Base-by-base conservation (phyloP, 139 green algal species). In the Limnomonas spitsbergensis region DNA sequence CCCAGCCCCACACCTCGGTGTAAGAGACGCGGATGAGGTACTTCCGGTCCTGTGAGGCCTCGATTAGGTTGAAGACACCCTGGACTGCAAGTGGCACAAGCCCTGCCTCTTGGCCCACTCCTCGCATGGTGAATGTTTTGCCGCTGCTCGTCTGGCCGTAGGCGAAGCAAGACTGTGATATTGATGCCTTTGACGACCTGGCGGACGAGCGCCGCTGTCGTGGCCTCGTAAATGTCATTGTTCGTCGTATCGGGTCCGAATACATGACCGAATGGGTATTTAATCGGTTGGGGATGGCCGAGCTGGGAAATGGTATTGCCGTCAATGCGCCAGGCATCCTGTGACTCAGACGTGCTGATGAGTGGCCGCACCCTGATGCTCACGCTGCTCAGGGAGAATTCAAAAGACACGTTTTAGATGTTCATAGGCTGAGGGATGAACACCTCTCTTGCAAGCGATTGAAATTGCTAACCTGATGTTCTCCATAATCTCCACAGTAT, bases 61-160 rank as follows among this genome's bases (percentile, higher is more conserved):
- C 38, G 7, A 82, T 76, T 7, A 69, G 27, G 31, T 61, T 7
- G n/a, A 77, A 77, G 4, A 77, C 84, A 26, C 96, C 90, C 1
- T 67, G 40, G 7, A 98, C 89, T 32, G 94, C 92, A 29, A 95
- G 78, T 0, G 92, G 86, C 24, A 98, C 94, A 72, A 99, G 90
- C 40, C 95, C 95, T 0, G 87, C 85, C 61, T 93, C 87, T 0
- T 79, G 39, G 1, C 69, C 73, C 0, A 76, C 85, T 7, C 95
- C 95, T 6, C 90, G 85, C 94, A 99, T 99, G 6, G 96, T 99
- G 83, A 97, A 89, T 0, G 95, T 99, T 81, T 99, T 99, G 54
- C 95, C 95, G 32, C 84, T 94, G 78, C 84, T 93, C 20, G 95
- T 99, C 86, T 98, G 96, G 2, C 95, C 95, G 81, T 99, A 99